These are phyloP conservation scores for Onygena corvina DNA, from an alignment of 2,329 filamentous ascomycete species.

Conservation along the genomic window DNA sequence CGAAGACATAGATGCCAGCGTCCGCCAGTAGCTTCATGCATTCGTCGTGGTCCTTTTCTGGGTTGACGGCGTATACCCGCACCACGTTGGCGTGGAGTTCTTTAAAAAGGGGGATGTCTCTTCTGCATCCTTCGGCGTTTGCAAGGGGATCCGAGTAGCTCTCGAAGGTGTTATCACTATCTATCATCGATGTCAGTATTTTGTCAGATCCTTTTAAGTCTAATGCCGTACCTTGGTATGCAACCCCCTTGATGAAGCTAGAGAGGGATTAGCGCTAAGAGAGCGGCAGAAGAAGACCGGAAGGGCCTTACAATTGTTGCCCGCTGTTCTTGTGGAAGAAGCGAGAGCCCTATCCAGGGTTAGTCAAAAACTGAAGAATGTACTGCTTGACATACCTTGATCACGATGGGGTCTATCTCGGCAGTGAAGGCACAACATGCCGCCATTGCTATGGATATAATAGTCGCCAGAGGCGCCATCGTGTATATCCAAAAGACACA, in stretches of 20 bases:
- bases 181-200: too few species aligned
- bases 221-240: constrained; percentile 54
- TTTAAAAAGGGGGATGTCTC: constrained; percentile 71
- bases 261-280: constrained; percentile 14
- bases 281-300: constrained; percentile 8
- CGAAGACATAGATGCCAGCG: constrained; percentile 88
- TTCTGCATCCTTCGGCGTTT: constrained; percentile 57
- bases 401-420: constrained; percentile 45
- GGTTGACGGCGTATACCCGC: constrained; percentile 88
- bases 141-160: constrained; percentile 74
- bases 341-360: constrained; percentile 51
- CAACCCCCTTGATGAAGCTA: constrained; percentile 79
- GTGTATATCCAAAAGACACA: neutral
- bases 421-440: neutral
- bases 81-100: constrained; percentile 81
- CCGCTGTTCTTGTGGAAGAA: constrained; percentile 82
- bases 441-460: constrained; percentile 1
- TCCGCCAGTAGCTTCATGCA: constrained; percentile 77
- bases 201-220: neutral
- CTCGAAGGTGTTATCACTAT: constrained; percentile 40
- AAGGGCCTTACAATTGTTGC: constrained; percentile 49
- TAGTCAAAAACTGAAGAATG: too few species aligned
- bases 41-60: constrained; percentile 59
- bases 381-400: constrained; percentile 46
- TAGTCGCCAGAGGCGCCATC: neutral